Evolutionary conservation across 73 alveolate genomes (phyloP).

Genomic region (Tetrahymena thermophila): DNA sequence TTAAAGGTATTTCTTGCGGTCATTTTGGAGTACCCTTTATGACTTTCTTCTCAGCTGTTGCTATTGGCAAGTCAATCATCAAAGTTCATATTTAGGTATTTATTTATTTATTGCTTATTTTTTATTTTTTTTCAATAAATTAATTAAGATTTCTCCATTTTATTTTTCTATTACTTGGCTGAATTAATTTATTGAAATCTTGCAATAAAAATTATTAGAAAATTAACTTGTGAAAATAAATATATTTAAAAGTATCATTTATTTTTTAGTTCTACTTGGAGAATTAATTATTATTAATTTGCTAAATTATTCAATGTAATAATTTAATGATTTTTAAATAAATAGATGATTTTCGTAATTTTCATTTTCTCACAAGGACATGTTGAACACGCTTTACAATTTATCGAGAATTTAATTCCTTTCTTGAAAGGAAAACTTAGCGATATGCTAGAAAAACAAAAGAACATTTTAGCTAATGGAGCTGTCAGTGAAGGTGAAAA

Average conservation of each 20-base stretch:
- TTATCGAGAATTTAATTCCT: constrained; percentile 42
- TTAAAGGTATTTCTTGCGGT: constrained; percentile 59
- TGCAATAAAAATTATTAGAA: background rate
- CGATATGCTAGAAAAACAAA: constrained; percentile 50
- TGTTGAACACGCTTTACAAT: constrained; percentile 43
- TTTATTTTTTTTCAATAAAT: constrained; percentile 27
- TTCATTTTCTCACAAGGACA: constrained; percentile 62
- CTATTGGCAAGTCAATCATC: constrained; percentile 70
- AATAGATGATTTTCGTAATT: constrained; percentile 39
- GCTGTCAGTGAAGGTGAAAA: constrained; percentile 49
- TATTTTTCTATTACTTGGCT: background rate
- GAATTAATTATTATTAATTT: background rate
- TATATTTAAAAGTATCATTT: background rate
- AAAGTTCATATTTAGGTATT: constrained; percentile 65
- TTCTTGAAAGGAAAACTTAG: constrained; percentile 34
- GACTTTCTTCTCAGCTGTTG: constrained; percentile 80
- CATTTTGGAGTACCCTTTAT: constrained; percentile 71
- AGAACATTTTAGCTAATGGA: constrained; percentile 48
- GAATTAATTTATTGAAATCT: background rate
- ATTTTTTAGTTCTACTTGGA: background rate
- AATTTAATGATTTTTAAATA: background rate
- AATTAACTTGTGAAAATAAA: background rate
- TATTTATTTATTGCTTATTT: background rate
- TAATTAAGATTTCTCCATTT: background rate
- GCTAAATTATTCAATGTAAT: background rate